Percentiles rank a stretch among this genome's conserved stretches.
Evolutionary conservation across 192 early-diverging fungal genomes (phyloP).

Genomic region (Gigaspora rosea): DNA sequence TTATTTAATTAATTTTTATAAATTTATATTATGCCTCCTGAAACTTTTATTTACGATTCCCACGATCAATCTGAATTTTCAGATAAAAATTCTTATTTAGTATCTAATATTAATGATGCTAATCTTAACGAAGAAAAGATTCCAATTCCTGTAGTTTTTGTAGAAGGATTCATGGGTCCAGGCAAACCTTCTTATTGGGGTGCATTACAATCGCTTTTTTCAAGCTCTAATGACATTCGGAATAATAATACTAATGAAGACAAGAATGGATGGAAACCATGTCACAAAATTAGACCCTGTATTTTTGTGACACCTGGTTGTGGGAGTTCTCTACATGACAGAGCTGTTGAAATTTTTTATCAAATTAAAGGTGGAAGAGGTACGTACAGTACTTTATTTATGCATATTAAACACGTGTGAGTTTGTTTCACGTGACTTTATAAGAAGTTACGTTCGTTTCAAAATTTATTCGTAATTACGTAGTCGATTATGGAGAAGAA

Average conservation of each 20-base stretch:
- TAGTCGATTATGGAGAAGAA: slow-evolving; percentile 27
- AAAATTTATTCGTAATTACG: not conserved
- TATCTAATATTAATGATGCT: too few relatives aligned
- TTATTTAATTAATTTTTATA: too few relatives aligned
- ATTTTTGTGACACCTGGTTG: slow-evolving; percentile 23
- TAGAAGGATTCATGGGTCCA: slow-evolving; percentile 24
- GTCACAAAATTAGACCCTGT: not conserved
- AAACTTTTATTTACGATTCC: too few relatives aligned
- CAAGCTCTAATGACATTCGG: not conserved
- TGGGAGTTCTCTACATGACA: slow-evolving; percentile 25
- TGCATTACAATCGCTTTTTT: not conserved
- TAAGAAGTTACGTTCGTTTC: too few relatives aligned
- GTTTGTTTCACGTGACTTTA: not conserved
- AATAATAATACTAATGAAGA: not conserved
- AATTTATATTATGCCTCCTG: too few relatives aligned
- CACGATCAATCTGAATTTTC: too few relatives aligned
- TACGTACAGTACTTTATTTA: not conserved
- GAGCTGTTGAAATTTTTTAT: slow-evolving; percentile 30
- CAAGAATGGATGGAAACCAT: not conserved
- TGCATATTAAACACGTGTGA: too few relatives aligned
- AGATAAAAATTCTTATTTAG: too few relatives aligned
- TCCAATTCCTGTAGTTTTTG: slow-evolving; percentile 16
- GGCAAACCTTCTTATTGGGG: slow-evolving; percentile 20
- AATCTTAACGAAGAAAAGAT: too few relatives aligned
- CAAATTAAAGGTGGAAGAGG: slow-evolving; percentile 32